Percentiles rank a stretch among this genome's conserved stretches.
Evolutionary conservation across 2,329 filamentous ascomycete species (phyloP).

Genomic region (Penicillium aurantiogriseum): DNA sequence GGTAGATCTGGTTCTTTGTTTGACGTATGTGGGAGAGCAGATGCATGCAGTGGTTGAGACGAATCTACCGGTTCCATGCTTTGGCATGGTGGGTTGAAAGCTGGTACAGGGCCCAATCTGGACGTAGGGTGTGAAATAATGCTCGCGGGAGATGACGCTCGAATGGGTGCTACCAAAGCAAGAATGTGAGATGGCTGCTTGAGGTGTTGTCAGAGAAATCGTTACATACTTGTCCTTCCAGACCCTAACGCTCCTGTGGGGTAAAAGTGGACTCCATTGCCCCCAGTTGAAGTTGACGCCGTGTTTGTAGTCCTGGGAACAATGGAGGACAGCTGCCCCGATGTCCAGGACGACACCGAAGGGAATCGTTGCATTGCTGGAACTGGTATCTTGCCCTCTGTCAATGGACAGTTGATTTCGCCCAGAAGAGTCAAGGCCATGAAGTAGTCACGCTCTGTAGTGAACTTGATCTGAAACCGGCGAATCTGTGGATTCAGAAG

Average conservation of each 20-base stretch:
- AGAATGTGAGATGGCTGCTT: neutral
- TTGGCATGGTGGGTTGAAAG: neutral
- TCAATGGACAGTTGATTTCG: conserved; percentile 44
- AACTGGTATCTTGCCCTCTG: conserved; percentile 35
- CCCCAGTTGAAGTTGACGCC: conserved; percentile 6
- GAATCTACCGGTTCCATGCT: neutral
- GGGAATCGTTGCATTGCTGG: conserved; percentile 22
- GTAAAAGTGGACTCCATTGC: conserved; percentile 3
- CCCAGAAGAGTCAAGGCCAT: conserved; percentile 43
- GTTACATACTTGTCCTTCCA: conserved; percentile 11
- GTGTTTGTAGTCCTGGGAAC: neutral
- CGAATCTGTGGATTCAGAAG: conserved; percentile 32
- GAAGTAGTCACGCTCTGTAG: conserved; percentile 41
- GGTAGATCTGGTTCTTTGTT: neutral
- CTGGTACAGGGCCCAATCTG: neutral
- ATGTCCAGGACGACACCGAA: conserved; percentile 31
- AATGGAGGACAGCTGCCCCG: conserved; percentile 13
- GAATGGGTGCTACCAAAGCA: conserved; percentile 4
- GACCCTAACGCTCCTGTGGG: conserved; percentile 3
- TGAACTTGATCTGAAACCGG: conserved; percentile 48
- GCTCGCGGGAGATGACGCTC: conserved; percentile 9
- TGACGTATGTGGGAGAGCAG: neutral
- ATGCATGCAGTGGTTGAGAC: neutral
- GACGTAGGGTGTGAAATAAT: neutral
- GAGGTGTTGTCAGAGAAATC: neutral